Evolutionary conservation across 345 rosid species (phyloP).

Genomic region (Eucalyptus caleyi): DNA sequence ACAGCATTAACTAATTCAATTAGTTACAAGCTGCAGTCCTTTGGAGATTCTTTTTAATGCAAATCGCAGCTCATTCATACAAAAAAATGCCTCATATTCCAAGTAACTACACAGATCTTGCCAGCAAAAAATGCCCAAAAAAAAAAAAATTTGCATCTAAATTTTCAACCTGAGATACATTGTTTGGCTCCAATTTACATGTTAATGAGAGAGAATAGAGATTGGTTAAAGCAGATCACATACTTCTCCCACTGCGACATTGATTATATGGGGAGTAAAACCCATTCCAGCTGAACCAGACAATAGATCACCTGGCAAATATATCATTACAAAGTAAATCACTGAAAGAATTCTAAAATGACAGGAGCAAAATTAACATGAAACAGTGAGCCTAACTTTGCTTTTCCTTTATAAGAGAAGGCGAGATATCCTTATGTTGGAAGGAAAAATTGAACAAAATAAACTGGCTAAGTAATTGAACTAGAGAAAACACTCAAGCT

Average conservation of each 20-base stretch:
- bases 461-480: neutral
- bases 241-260: conserved; percentile 78
- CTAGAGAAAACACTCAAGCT: neutral
- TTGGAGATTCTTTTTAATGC: neutral
- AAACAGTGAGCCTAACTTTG: neutral
- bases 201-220: neutral
- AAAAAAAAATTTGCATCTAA: too few species aligned
- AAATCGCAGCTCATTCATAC: neutral
- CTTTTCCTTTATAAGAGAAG: neutral
- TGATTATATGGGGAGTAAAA: conserved; percentile 66
- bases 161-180: neutral
- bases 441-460: neutral
- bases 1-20: neutral
- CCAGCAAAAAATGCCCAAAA: neutral
- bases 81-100: neutral
- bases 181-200: neutral
- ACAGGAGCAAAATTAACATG: neutral
- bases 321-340: neutral
- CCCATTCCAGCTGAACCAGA: conserved; percentile 79
- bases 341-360: neutral
- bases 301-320: conserved; percentile 51
- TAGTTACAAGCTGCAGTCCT: neutral
- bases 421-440: neutral
- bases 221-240: conserved; percentile 2
- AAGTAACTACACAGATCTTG: neutral